phyloP scores from a whole-genome alignment of 257 asterid species.

The Echites panduratus region DNA sequence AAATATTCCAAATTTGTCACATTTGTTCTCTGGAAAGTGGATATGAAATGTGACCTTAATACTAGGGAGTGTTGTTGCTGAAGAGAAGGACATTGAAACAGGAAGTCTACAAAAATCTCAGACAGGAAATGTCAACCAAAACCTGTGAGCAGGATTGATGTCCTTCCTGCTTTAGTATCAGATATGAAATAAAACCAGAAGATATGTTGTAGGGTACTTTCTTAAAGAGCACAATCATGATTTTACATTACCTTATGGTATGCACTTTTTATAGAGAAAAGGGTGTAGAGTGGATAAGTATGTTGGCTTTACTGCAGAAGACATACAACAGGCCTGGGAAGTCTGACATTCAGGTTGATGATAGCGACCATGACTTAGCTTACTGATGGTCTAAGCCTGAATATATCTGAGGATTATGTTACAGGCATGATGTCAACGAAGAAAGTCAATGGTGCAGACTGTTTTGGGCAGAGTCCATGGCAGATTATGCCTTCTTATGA shows the following conservation, averaged over 20 bases:
- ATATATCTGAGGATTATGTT: slow-evolving; percentile 3
- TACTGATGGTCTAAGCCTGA: background rate
- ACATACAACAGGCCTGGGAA: background rate
- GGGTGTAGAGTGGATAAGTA: background rate
- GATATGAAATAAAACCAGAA: background rate
- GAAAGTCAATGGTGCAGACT: slow-evolving; percentile 2
- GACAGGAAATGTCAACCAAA: slow-evolving; percentile 1
- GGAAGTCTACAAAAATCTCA: background rate
- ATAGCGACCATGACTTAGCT: background rate
- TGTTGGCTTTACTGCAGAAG: background rate
- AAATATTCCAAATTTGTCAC: no score
- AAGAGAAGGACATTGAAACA: background rate
- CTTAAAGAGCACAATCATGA: slow-evolving; percentile 8
- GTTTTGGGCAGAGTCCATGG: slow-evolving; percentile 8
- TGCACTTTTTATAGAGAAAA: background rate
- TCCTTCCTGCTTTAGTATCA: background rate
- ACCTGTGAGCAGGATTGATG: no score
- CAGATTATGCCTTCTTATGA: slow-evolving; percentile 8
- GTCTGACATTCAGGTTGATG: slow-evolving; percentile 2
- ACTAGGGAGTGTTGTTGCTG: background rate
- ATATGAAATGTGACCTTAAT: background rate
- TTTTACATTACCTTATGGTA: no score
- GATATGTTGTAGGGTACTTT: background rate
- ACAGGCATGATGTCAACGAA: background rate
- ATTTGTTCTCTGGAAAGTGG: no score